These are phyloP conservation scores for Pyronema domesticum DNA, from an alignment of 495 filamentous ascomycete genomes.

Conservation along the genomic window DNA sequence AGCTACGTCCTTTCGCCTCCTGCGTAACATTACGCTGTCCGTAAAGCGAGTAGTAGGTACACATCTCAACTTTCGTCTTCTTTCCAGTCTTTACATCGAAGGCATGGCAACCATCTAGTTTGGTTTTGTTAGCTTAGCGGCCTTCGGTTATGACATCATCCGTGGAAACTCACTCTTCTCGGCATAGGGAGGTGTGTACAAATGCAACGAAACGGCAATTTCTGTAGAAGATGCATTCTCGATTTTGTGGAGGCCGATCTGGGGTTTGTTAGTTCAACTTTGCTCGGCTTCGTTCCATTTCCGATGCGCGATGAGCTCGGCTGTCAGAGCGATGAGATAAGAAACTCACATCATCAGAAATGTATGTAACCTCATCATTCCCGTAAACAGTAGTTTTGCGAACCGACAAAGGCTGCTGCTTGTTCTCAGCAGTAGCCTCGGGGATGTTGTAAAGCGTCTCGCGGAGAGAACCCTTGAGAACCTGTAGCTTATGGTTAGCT, in stretches of 20 bases:
- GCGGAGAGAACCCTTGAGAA: conserved; percentile 56
- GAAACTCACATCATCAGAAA: conserved; percentile 46
- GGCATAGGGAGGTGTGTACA: conserved; percentile 84
- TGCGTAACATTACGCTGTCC: conserved; percentile 22
- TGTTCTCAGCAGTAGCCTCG: conserved; percentile 29
- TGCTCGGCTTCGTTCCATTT: not conserved
- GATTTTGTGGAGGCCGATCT: conserved; percentile 69
- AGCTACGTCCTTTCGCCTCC: not conserved
- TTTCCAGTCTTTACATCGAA: conserved; percentile 53
- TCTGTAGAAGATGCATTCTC: conserved; percentile 52
- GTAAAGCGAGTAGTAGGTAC: conserved; percentile 43
- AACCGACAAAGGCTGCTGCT: conserved; percentile 29
- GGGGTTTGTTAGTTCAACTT: not conserved
- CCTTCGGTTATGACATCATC: not conserved
- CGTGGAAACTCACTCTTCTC: conserved; percentile 19
- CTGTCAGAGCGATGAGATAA: not conserved
- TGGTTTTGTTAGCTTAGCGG: not conserved
- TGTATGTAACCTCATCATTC: conserved; percentile 59
- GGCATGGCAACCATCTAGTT: conserved; percentile 36
- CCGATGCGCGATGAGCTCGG: not conserved
- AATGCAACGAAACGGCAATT: conserved; percentile 68
- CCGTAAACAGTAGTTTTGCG: conserved; percentile 37
- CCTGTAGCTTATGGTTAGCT: conserved; percentile 24
- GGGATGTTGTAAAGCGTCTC: conserved; percentile 73
- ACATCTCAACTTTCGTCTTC: conserved; percentile 48